Evolutionary conservation across 495 filamentous ascomycete genomes (phyloP), one percentile per base, ranked within the genome.

Genomic region (Tuber borchii): DNA sequence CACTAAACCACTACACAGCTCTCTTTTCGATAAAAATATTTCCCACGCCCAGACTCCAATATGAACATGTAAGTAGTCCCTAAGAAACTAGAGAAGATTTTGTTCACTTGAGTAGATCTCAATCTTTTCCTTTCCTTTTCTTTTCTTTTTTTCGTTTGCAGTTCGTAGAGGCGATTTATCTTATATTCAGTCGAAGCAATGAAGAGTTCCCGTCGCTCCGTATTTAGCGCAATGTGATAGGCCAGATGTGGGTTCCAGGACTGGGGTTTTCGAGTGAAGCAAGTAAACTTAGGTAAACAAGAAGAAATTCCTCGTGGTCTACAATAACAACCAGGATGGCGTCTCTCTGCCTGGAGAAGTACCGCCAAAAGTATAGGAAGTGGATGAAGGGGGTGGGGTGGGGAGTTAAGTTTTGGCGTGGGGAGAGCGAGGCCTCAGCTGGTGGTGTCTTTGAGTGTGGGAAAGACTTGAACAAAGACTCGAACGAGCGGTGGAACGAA

Each of bases 311-410:
- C 71, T 78, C 45, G 42, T 61, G 51, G 40, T 42, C 42, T 56
- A 22, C 31, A 37, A 46, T 65, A 75, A 76, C 51, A 69, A 78
- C 77, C 69, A 51, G 72, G 76, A 79, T 79, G 56, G 61, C 73
- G 79, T 79, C 69, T 70, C 78, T 71, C 73, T 48, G 43, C 76
- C 69, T 40, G 72, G 74, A 78, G 78, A 79, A 79, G 70, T 75
- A 72, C 76, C 77, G 75, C 78, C 77, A 68, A 26, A 46, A 69
- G 22, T 78, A 75, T 72, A 73, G 45, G 78, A 73, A 79, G 73
- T 65, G 74, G 73, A 73, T 69, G 78, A 74, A 73, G 71, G 76
- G 45, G 77, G 39, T 40, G 39, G 39, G 39, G 39, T 40, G 39
- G 39, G 39, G 5, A 40, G 39, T 40, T 40, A 40, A 40, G 5